Conservation (phyloP, 371 early-diverging fungal species). For the Chytridium lagenaria region DNA sequence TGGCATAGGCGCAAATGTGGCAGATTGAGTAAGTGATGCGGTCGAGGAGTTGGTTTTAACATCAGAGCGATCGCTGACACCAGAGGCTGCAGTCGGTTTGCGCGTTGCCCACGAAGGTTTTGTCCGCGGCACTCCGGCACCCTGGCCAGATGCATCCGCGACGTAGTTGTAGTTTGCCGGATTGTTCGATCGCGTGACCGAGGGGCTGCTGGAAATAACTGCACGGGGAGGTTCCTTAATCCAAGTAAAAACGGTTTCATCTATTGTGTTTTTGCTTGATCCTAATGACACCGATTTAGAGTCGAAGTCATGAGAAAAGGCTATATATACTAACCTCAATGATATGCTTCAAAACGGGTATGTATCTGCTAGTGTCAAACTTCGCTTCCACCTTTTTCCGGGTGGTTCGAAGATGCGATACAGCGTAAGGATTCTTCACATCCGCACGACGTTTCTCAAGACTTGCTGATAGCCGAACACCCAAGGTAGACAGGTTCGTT, state of each 20-base stretch:
- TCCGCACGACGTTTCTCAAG: constrained; percentile 33
- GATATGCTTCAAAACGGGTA: constrained; percentile 50
- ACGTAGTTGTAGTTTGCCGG: not conserved
- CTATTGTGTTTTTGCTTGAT: constrained; percentile 46
- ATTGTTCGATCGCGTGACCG: not conserved
- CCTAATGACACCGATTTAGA: constrained; percentile 33
- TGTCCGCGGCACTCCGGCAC: constrained; percentile 29
- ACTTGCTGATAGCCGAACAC: constrained; percentile 62
- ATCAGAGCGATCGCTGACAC: not conserved
- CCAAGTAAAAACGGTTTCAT: constrained; percentile 50
- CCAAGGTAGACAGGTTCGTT: constrained; percentile 74
- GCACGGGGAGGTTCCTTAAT: constrained; percentile 48
- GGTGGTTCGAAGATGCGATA: constrained; percentile 4
- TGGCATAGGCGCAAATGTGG: not conserved
- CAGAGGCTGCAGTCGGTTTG: constrained; percentile 22
- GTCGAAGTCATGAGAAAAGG: not conserved
- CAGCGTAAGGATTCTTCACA: constrained; percentile 28
- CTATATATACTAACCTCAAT: constrained; percentile 29
- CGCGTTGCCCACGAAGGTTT: constrained; percentile 46
- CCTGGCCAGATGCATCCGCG: constrained; percentile 17
- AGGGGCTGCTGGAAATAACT: constrained; percentile 15
- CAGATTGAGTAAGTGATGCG: not conserved
- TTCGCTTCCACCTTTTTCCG: constrained; percentile 29
- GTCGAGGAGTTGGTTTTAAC: not conserved
- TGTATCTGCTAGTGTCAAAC: constrained; percentile 52